phyloP scores from a whole-genome alignment of 805 yeast genomes.

The Candida fluviatilis region DNA sequence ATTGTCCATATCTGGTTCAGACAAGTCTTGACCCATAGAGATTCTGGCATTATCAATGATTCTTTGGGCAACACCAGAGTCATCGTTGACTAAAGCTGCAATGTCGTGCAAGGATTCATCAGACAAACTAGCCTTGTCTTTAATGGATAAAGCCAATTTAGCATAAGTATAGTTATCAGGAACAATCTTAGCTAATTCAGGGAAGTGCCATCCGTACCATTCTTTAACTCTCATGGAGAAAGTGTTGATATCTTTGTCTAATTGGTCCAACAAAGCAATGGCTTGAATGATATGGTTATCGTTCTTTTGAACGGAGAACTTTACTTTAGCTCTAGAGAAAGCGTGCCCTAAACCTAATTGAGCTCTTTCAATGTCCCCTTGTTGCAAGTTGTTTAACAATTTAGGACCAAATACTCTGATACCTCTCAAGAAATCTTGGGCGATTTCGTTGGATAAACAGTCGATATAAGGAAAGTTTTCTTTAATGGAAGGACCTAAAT shows the following conservation, averaged over 20 bases:
- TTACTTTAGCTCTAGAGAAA: constrained; percentile 97
- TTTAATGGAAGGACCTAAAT: constrained; percentile 94
- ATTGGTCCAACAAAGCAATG: constrained; percentile 93
- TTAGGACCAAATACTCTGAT: constrained; percentile 87
- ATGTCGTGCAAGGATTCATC: constrained; percentile 95
- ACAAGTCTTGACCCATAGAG: constrained; percentile 98
- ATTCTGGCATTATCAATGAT: constrained; percentile 93
- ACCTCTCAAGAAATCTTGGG: constrained; percentile 94
- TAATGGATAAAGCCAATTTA: constrained; percentile 72
- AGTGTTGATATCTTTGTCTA: constrained; percentile 97
- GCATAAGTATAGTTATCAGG: constrained; percentile 88
- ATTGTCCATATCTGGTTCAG: constrained; percentile 91
- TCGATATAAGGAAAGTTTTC: constrained; percentile 86
- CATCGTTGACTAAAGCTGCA: constrained; percentile 87
- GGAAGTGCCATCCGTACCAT: constrained; percentile 99
- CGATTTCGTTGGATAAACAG: constrained; percentile 85
- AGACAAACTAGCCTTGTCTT: constrained; percentile 78
- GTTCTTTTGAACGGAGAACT: constrained; percentile 97
- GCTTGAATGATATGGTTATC: constrained; percentile 99
- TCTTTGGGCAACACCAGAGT: constrained; percentile 84
- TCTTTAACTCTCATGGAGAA: constrained; percentile 96
- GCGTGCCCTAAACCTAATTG: constrained; percentile 99
- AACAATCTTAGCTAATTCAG: constrained; percentile 89
- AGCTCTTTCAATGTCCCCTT: constrained; percentile 95
- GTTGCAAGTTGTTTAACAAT: constrained; percentile 84